phyloP scores from a whole-genome alignment of 2,329 filamentous ascomycete species.

The Apiospora saccharicola region DNA sequence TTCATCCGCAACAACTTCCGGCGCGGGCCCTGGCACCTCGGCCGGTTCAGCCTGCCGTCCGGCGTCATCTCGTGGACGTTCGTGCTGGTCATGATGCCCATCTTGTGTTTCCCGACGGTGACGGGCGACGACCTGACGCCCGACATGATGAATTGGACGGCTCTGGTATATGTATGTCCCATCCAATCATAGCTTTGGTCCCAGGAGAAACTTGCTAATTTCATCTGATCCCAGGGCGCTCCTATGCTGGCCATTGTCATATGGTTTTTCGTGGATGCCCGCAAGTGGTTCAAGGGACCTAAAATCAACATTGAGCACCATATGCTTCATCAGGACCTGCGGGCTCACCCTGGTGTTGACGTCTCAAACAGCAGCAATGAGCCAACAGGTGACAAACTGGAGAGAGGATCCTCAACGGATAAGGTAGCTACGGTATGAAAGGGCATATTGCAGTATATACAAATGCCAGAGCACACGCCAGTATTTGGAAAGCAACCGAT shows the following conservation, averaged over 20 bases:
- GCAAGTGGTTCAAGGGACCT: slow-evolving; percentile 75
- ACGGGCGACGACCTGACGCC: slow-evolving; percentile 61
- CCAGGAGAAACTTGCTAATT: background rate
- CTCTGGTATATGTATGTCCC: slow-evolving; percentile 59
- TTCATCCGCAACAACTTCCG: slow-evolving; percentile 70
- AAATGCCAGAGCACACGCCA: too few species aligned
- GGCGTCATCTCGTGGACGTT: slow-evolving; percentile 65
- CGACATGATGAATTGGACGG: slow-evolving; percentile 72
- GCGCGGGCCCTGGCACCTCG: slow-evolving; percentile 73
- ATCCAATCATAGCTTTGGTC: background rate
- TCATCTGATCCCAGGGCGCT: slow-evolving; percentile 52
- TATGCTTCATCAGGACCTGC: slow-evolving; percentile 9
- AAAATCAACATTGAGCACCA: slow-evolving; percentile 67
- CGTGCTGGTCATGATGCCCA: slow-evolving; percentile 71
- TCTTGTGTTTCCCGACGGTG: slow-evolving; percentile 69
- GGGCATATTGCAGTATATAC: too few species aligned
- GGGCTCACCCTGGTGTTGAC: background rate
- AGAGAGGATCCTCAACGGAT: background rate
- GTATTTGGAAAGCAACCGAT: too few species aligned
- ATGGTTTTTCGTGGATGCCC: slow-evolving; percentile 70
- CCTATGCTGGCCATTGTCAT: slow-evolving; percentile 65
- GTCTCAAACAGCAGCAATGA: background rate
- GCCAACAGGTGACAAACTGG: background rate
- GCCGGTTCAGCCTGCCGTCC: slow-evolving; percentile 63
- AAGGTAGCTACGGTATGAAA: background rate